Evolutionary conservation across 2,329 filamentous ascomycete species (phyloP).

Genomic region (Colletotrichum phormii): DNA sequence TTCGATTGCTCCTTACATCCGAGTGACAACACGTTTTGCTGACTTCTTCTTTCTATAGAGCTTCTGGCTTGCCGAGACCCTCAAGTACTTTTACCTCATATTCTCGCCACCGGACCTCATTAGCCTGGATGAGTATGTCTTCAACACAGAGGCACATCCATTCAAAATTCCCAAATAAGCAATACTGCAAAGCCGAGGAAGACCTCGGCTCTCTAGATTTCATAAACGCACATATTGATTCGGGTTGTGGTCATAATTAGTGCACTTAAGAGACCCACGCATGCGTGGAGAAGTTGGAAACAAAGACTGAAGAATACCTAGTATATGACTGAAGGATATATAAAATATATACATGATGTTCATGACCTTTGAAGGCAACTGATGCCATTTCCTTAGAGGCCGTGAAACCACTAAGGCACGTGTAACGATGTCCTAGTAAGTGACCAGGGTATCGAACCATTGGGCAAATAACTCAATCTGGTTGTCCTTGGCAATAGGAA

Average conservation of each 20-base stretch:
- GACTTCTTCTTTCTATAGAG: constrained; percentile 54
- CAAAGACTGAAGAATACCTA: no score
- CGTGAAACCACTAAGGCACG: neutral
- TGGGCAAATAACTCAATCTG: neutral
- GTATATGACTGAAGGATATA: no score
- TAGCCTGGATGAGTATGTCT: constrained; percentile 75
- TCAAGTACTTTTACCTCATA: constrained; percentile 81
- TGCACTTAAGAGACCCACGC: neutral
- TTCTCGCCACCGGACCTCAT: constrained; percentile 74
- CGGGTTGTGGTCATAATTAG: neutral
- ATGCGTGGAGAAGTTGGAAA: neutral
- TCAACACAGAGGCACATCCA: constrained; percentile 67
- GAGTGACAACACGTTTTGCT: neutral
- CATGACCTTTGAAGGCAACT: neutral
- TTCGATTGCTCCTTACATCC: constrained; percentile 19
- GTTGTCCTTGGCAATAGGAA: neutral
- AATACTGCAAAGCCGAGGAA: neutral
- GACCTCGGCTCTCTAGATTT: neutral
- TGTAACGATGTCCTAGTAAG: constrained; percentile 13
- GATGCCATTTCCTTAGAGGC: neutral
- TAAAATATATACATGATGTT: neutral
- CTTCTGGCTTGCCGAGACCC: constrained; percentile 79
- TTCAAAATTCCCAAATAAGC: constrained; percentile 40
- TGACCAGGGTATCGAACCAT: neutral
- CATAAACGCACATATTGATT: neutral